A percentile compares a stretch with the other conserved stretches of the same genome.
phyloP scores from a whole-genome alignment of 164 flowering plant species.

The Berberis thunbergii region DNA sequence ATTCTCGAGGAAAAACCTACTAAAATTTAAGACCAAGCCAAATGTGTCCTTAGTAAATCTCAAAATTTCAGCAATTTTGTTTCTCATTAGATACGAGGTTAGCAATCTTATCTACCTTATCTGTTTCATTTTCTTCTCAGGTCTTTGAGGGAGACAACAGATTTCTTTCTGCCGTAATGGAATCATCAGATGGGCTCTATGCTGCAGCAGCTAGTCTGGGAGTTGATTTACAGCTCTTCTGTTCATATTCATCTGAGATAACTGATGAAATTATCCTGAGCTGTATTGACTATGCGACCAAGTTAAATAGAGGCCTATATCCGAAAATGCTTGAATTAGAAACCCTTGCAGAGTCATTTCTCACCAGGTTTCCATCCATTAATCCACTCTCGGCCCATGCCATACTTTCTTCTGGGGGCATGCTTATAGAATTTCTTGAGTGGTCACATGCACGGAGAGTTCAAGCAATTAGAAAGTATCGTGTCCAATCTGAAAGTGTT shows the following conservation, averaged over 20 bases:
- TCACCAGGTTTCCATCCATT: conserved; percentile 75
- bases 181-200: conserved; percentile 83
- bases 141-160: conserved; percentile 78
- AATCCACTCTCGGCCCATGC: conserved; percentile 91
- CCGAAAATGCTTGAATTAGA: conserved; percentile 82
- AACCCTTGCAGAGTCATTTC: conserved; percentile 86
- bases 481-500: conserved; percentile 62
- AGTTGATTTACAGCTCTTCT: conserved; percentile 69
- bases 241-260: conserved; percentile 59
- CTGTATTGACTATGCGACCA: conserved; percentile 37
- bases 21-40: no score
- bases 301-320: conserved; percentile 30
- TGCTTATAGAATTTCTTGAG: conserved; percentile 52
- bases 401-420: conserved; percentile 54
- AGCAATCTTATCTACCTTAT: neutral
- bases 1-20: no score
- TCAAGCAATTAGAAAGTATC: conserved; percentile 36
- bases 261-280: conserved; percentile 76
- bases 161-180: conserved; percentile 67
- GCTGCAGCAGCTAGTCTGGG: conserved; percentile 91
- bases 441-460: conserved; percentile 42
- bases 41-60: no score
- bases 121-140: conserved; percentile 24
- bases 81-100: neutral
- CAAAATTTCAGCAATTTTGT: no score